Base-by-base conservation (phyloP, 495 filamentous ascomycete genomes). In the Jackrogersella minutella region DNA sequence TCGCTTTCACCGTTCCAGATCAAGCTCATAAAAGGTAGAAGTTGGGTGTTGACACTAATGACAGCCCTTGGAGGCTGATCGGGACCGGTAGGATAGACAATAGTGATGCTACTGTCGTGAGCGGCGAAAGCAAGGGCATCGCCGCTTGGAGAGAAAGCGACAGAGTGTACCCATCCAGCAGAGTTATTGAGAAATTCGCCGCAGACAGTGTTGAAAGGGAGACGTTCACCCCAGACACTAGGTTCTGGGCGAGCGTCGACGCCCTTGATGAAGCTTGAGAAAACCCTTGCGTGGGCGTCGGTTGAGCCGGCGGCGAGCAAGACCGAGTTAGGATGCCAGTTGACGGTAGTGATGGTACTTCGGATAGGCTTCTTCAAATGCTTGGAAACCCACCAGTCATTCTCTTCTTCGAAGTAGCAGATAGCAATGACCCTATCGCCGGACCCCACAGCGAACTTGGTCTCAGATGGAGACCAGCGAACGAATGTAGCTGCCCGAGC, bases 311-410 rank as follows among this genome's bases (percentile, higher is more conserved):
- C 92, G 1, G 93, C 95, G 5, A 99, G 84, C 10, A 99, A 86
- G 1, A 98, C 96, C 1, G 90, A 93, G 80, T 99, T 99, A 11
- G 96, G 95, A 73, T 99, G 95, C 95, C 95, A 99, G 41, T 86
- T 89, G 16, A 99, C 85, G 1, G 91, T 91, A 39, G 95, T 97
- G 69, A 99, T 91, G 43, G 95, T 99, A 72, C 91, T 94, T 51
- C 95, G 91, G 70, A 98, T 95, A 5, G 96, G 95, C 82, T 97
- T 98, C 85, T 97, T 97, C 59, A 99, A 77, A 77, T 99, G 95
- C 82, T 98, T 99, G 33, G 93, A 97, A 5, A 98, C 94, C 95
- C 95, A 99, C 96, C 96, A 98, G 80, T 98, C 92, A 75, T 98
- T 97, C 78, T 98, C 96, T 73, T 95, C 90, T 72, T 99, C 95